A percentile compares a stretch with the other conserved stretches of the same genome.
These are phyloP conservation scores for Rhizophagus sp. DNA, from an alignment of 192 early-diverging fungal species.

Conservation along the genomic window DNA sequence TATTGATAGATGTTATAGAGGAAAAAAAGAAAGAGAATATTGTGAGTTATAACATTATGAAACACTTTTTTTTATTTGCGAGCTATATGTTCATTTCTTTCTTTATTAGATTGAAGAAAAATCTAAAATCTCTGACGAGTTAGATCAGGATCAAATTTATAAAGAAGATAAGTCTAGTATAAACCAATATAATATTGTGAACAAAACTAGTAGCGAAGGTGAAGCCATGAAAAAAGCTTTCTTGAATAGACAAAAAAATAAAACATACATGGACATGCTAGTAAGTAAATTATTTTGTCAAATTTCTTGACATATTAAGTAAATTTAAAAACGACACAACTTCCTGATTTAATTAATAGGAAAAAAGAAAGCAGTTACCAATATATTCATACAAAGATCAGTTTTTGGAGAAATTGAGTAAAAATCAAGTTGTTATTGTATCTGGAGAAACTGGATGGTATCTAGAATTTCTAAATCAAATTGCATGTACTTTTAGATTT, in stretches of 20 bases:
- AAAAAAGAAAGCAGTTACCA: slow-evolving; percentile 60
- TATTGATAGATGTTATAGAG: slow-evolving; percentile 34
- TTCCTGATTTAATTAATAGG: neutral
- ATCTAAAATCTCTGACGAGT: neutral
- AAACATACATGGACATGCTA: neutral
- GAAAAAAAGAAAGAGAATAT: neutral
- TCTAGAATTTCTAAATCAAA: neutral
- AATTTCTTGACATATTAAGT: too few relatives aligned
- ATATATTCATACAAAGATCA: slow-evolving; percentile 59
- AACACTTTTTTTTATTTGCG: neutral
- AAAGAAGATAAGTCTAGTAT: neutral
- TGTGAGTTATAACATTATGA: neutral
- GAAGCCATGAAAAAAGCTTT: slow-evolving; percentile 1
- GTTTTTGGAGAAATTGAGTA: slow-evolving; percentile 49
- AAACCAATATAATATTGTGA: neutral
- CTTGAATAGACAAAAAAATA: neutral
- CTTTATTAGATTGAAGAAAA: neutral
- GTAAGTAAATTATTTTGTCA: neutral
- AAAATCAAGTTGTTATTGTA: slow-evolving; percentile 66
- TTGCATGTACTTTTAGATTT: neutral
- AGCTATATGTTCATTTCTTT: neutral
- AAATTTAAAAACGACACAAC: neutral
- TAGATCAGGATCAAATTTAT: neutral
- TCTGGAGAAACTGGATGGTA: slow-evolving; percentile 76
- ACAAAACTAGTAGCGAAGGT: neutral